Conservation (phyloP, 148 eudicot species). For the Spergularia bocconei region DNA sequence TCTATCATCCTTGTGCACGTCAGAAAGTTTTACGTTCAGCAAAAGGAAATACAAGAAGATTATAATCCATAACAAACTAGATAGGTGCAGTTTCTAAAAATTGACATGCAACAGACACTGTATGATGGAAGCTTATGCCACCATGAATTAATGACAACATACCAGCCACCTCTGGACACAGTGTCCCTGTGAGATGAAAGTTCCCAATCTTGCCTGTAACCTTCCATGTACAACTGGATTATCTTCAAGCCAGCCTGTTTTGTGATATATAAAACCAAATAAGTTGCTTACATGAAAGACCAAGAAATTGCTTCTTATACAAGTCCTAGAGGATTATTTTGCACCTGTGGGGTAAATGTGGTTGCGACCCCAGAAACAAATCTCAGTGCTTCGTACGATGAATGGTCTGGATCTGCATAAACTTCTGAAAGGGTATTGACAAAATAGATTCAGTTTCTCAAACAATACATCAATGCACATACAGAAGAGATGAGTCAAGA, state of each 20-base stretch:
- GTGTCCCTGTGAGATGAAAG: constrained; percentile 93
- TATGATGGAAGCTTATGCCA: neutral
- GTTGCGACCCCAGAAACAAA: constrained; percentile 84
- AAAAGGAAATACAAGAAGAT: neutral
- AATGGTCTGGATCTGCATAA: constrained; percentile 83
- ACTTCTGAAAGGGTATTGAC: constrained; percentile 55
- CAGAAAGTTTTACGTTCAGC: neutral
- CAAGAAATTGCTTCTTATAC: neutral
- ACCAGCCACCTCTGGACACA: constrained; percentile 94
- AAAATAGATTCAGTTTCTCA: neutral
- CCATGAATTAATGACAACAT: constrained; percentile 29
- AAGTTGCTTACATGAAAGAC: constrained; percentile 10
- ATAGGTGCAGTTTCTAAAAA: neutral
- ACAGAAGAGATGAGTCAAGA: neutral
- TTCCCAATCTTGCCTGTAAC: constrained; percentile 95
- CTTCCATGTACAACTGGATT: constrained; percentile 85
- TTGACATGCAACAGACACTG: neutral
- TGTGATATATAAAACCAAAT: neutral
- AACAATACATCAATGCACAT: neutral
- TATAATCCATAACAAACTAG: neutral
- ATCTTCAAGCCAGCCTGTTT: constrained; percentile 93
- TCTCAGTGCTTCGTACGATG: constrained; percentile 68
- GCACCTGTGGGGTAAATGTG: constrained; percentile 90
- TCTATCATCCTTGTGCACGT: neutral
- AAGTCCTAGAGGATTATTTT: constrained; percentile 9